Evolutionary conservation across 805 yeast species (phyloP).

Genomic region (Pichia californica): DNA sequence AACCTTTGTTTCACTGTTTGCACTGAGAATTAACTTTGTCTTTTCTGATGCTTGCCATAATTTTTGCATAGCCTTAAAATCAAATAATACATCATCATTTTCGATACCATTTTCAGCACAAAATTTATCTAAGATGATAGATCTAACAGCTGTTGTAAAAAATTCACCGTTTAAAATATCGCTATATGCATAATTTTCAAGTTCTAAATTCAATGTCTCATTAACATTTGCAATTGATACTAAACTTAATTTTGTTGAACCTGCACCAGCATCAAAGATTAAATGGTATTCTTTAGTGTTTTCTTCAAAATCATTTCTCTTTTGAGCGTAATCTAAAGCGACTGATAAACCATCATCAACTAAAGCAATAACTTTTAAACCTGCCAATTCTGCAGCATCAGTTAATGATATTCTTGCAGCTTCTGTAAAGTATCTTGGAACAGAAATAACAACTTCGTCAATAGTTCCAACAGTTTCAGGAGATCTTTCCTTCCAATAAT

Average conservation of each 20-base stretch:
- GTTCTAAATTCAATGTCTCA: slow-evolving; percentile 42
- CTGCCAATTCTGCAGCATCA: slow-evolving; percentile 70
- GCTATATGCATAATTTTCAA: slow-evolving; percentile 69
- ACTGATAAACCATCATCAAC: slow-evolving; percentile 93
- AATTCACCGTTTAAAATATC: slow-evolving; percentile 67
- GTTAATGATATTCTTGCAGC: slow-evolving; percentile 62
- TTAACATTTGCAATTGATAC: slow-evolving; percentile 49
- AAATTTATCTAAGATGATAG: slow-evolving; percentile 55
- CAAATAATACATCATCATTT: slow-evolving; percentile 28
- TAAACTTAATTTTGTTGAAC: slow-evolving; percentile 83
- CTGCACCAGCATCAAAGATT: slow-evolving; percentile 89
- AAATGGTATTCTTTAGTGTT: slow-evolving; percentile 51
- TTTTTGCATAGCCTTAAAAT: slow-evolving; percentile 57
- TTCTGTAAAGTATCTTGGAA: slow-evolving; percentile 65
- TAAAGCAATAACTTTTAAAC: slow-evolving; percentile 54
- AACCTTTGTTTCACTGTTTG: slow-evolving; percentile 73
- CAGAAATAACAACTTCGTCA: slow-evolving; percentile 65
- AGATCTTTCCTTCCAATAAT: slow-evolving; percentile 47
- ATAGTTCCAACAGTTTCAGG: slow-evolving; percentile 44
- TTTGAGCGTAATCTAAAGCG: slow-evolving; percentile 70
- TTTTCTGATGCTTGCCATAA: slow-evolving; percentile 82
- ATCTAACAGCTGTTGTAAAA: slow-evolving; percentile 61
- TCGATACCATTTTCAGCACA: slow-evolving; percentile 20
- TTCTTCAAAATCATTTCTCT: slow-evolving; percentile 35
- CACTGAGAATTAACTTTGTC: slow-evolving; percentile 80